These are phyloP conservation scores for Boletus pseudo-olivaceus DNA, from an alignment of 768 basidiomycete genomes.

Conservation along the genomic window DNA sequence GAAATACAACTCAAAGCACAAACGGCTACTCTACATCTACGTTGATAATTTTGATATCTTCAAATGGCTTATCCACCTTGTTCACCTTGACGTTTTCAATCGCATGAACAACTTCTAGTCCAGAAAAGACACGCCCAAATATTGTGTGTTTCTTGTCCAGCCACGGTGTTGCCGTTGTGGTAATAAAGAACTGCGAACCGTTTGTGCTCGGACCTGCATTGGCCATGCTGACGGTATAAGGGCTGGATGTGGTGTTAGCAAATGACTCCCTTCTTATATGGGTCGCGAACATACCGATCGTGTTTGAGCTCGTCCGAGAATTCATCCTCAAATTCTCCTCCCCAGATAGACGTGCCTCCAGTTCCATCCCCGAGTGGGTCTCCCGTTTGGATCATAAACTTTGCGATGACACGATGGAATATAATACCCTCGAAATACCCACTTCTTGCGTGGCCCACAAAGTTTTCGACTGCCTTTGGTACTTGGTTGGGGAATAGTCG, in stretches of 20 bases:
- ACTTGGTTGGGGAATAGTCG: slow-evolving; percentile 87
- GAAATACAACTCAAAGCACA: slow-evolving; percentile 11
- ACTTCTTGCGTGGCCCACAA: slow-evolving; percentile 85
- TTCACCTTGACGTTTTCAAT: slow-evolving; percentile 90
- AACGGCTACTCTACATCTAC: slow-evolving; percentile 61
- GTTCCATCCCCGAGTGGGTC: slow-evolving; percentile 95
- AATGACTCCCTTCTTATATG: neutral
- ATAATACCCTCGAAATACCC: slow-evolving; percentile 91
- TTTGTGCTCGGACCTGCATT: slow-evolving; percentile 89
- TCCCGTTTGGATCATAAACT: slow-evolving; percentile 98
- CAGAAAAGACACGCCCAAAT: slow-evolving; percentile 84
- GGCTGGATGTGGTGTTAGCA: slow-evolving; percentile 42
- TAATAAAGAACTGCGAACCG: slow-evolving; percentile 98
- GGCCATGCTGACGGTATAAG: slow-evolving; percentile 95
- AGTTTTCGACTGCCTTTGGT: slow-evolving; percentile 97
- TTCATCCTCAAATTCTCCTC: slow-evolving; percentile 87
- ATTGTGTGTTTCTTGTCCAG: slow-evolving; percentile 90
- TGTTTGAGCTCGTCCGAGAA: slow-evolving; percentile 86
- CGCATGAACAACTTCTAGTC: slow-evolving; percentile 83
- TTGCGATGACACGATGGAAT: slow-evolving; percentile 97
- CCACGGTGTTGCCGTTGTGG: slow-evolving; percentile 92
- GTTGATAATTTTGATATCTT: slow-evolving; percentile 90
- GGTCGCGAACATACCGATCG: slow-evolving; percentile 58
- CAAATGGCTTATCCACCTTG: slow-evolving; percentile 85
- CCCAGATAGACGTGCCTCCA: slow-evolving; percentile 90